Percentiles rank a stretch among this genome's conserved stretches.
These are phyloP conservation scores for Purpureocillium takamizusanense DNA, from an alignment of 2,329 filamentous ascomycete species.

Conservation along the genomic window DNA sequence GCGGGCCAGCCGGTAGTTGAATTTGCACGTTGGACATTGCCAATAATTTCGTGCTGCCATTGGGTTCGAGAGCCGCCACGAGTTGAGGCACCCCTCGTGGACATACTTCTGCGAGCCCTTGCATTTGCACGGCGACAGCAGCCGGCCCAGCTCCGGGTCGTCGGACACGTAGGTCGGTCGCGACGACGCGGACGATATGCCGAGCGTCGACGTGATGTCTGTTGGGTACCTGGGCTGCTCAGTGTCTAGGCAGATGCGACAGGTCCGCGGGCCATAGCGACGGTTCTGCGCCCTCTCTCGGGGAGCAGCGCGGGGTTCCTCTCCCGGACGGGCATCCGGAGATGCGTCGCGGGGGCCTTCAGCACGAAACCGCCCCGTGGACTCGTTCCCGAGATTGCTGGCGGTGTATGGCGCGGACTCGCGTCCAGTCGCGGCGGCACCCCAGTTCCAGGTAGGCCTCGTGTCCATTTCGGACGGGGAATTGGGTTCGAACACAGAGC, in stretches of 20 bases:
- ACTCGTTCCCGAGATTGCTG: not conserved
- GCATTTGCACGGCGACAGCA: conserved; percentile 87
- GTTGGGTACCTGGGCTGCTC: conserved; percentile 40
- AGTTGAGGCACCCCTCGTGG: conserved; percentile 79
- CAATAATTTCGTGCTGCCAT: conserved; percentile 61
- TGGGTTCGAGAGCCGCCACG: conserved; percentile 72
- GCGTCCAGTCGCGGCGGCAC: not conserved
- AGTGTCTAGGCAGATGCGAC: conserved; percentile 80
- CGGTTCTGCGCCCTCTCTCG: conserved; percentile 9
- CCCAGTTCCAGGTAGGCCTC: conserved; percentile 16
- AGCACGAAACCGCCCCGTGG: not conserved
- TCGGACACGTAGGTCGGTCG: conserved; percentile 58
- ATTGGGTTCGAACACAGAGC: not conserved
- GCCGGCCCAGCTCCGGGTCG: conserved; percentile 62
- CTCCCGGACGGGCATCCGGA: not conserved
- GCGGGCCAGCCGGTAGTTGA: conserved; percentile 70
- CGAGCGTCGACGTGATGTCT: conserved; percentile 20
- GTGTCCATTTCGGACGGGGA: conserved; percentile 13
- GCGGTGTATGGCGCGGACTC: conserved; percentile 4
- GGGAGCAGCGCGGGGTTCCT: conserved; percentile 6
- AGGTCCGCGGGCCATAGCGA: conserved; percentile 64
- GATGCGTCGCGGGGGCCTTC: not conserved
- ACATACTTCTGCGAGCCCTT: conserved; percentile 90
- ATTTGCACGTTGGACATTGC: conserved; percentile 81
- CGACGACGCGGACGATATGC: conserved; percentile 21